Percentiles rank a stretch among this genome's conserved stretches.
Conservation (phyloP, 2,329 filamentous ascomycete species). For the Aspergillus japonicus region DNA sequence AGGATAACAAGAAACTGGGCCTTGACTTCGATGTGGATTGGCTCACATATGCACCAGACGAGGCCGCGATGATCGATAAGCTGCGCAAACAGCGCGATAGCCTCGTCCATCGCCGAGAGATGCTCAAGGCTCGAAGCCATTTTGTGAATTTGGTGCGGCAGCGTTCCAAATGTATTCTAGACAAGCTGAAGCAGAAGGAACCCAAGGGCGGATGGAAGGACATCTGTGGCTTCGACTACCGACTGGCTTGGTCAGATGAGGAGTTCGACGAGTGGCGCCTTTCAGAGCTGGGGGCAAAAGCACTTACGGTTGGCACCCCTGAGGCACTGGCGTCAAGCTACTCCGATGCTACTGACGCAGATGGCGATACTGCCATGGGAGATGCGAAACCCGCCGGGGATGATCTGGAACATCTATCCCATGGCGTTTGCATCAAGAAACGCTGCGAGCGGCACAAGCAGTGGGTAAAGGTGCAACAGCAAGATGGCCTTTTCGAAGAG, state of each 20-base stretch:
- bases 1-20: slow-evolving; percentile 25
- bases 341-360: slow-evolving; percentile 25
- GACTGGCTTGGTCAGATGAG: slow-evolving; percentile 49
- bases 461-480: slow-evolving; percentile 49
- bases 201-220: slow-evolving; percentile 49
- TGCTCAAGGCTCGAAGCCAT: slow-evolving; percentile 43
- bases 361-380: slow-evolving; percentile 39
- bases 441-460: slow-evolving; percentile 49
- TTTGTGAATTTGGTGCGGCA: slow-evolving; percentile 45
- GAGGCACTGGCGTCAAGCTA: slow-evolving; percentile 32
- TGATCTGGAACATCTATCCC: slow-evolving; percentile 33
- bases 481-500: slow-evolving; percentile 46
- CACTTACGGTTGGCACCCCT: slow-evolving; percentile 40
- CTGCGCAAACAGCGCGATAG: slow-evolving; percentile 35
- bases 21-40: slow-evolving; percentile 30
- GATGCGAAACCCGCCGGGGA: slow-evolving; percentile 30
- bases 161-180: slow-evolving; percentile 43
- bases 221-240: slow-evolving; percentile 49
- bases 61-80: slow-evolving; percentile 40
- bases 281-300: slow-evolving; percentile 37
- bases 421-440: slow-evolving; percentile 49
- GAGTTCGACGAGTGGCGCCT: slow-evolving; percentile 50
- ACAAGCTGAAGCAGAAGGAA: slow-evolving; percentile 45
- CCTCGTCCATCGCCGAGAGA: slow-evolving; percentile 37
- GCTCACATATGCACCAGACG: slow-evolving; percentile 38